These are phyloP conservation scores for Apiospora pterosperma DNA, from an alignment of 2,329 filamentous ascomycete genomes.

Conservation along the genomic window DNA sequence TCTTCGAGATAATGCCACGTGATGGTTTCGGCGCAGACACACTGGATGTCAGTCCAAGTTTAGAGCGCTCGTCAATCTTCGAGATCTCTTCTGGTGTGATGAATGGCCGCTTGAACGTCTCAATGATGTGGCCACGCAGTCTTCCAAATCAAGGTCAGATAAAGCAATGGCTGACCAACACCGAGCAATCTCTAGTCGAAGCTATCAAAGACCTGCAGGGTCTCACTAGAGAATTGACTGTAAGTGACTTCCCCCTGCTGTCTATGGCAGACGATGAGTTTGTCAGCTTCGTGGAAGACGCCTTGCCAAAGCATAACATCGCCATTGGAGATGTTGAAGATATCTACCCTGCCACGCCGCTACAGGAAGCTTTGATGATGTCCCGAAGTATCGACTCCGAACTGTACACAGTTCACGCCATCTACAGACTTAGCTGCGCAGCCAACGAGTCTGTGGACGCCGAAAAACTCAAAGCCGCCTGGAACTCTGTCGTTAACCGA, in stretches of 20 bases:
- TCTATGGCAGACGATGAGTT: constrained; percentile 25
- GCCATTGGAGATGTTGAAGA: constrained; percentile 38
- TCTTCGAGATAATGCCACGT: constrained; percentile 51
- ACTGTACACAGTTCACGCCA: constrained; percentile 1
- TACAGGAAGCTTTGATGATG: constrained; percentile 38
- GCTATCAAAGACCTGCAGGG: constrained; percentile 1
- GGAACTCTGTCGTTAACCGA: constrained; percentile 8
- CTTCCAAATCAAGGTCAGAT: constrained; percentile 18
- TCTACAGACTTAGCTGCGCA: not conserved
- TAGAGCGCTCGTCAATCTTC: constrained; percentile 19
- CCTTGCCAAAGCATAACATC: constrained; percentile 9
- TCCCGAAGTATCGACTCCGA: constrained; percentile 7
- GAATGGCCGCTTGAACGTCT: constrained; percentile 20
- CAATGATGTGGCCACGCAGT: constrained; percentile 18
- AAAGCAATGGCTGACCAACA: constrained; percentile 14
- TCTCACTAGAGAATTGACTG: constrained; percentile 17
- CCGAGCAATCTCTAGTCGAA: constrained; percentile 8
- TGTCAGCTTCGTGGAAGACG: constrained; percentile 15
- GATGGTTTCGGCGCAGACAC: constrained; percentile 33
- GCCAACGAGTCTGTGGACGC: not conserved
- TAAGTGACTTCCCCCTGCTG: constrained; percentile 32
- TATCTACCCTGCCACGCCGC: constrained; percentile 50
- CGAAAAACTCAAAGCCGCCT: constrained; percentile 4
- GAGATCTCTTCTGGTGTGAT: constrained; percentile 20
- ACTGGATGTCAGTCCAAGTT: constrained; percentile 12